Evolutionary conservation across 2,329 filamentous ascomycete genomes (phyloP), one percentile per base, ranked within the genome.

Genomic region (Aspergillus clavatus): DNA sequence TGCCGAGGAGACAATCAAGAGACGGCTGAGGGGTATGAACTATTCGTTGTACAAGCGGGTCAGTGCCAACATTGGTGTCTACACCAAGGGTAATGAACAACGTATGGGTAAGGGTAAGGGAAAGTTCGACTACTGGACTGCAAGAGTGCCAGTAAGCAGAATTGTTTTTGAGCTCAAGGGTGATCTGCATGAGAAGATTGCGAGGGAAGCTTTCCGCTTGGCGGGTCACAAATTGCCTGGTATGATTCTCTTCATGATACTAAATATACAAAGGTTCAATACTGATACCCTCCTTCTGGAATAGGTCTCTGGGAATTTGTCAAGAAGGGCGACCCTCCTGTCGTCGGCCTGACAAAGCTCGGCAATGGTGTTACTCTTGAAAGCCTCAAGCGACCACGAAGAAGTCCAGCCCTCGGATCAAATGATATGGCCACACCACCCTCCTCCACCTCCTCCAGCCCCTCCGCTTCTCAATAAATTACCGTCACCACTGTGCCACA

Each of bases 51-150:
- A 95, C 73, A 95, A 89, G 74, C 81, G 93, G 51, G 84, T 97
- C 42, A 83, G 82, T 59, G 93, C 90, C 54, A 95, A 95, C 64
- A 86, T 97, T 55, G 93, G 91, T 64, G 94, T 98, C 18, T 98
- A 93, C 69, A 85, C 89, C 46, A 93, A 86, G 67, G 93, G 93
- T 46, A 98, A 97, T 62, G 93, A 98, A 73, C 86, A 89, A 68
- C 86, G 93, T 80, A 98, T 98, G 94, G 93, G 93, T 68, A 98
- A 97, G 72, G 93, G 93, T 72, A 98, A 98, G 69, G 93, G 93
- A 58, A 87, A 84, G 51, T 97, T 98, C 65, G 93, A 98, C 67
- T 88, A 95, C 65, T 98, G 93, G 93, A 89, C 91, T 4, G 82
- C 86, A 18, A 83, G 91, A 69, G 83, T 97, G 56, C 83, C 89